Conservation (phyloP, 2,329 filamentous ascomycete species). For the Fonsecaea multimorphosa region DNA sequence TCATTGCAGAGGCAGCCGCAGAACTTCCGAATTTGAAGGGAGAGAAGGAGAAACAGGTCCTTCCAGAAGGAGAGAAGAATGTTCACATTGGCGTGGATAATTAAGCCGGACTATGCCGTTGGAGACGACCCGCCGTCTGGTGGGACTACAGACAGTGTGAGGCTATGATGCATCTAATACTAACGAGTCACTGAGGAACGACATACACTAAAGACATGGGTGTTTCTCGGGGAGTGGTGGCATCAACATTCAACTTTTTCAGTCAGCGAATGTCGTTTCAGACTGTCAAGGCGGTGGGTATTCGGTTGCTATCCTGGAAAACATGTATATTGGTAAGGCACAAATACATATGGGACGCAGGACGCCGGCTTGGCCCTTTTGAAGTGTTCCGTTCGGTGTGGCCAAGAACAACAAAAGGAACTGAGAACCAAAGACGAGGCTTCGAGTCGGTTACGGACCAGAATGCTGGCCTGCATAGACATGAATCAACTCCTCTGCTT, state of each 20-base stretch:
- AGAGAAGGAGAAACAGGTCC: constrained; percentile 60
- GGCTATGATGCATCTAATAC: constrained; percentile 9
- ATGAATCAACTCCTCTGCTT: neutral
- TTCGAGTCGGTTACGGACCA: neutral
- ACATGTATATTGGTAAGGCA: neutral
- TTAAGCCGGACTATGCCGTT: constrained; percentile 42
- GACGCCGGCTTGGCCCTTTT: neutral
- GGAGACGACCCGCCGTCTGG: neutral
- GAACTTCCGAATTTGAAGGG: constrained; percentile 76
- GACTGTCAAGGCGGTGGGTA: neutral
- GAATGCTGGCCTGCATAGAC: neutral
- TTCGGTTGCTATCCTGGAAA: neutral
- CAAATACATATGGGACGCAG: neutral
- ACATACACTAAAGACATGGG: neutral
- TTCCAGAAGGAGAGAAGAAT: constrained; percentile 66
- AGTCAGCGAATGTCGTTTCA: neutral
- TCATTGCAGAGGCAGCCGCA: constrained; percentile 80
- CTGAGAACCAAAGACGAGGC: neutral
- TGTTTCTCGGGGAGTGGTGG: neutral
- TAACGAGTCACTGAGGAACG: neutral
- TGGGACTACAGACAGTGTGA: neutral
- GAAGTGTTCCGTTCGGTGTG: neutral
- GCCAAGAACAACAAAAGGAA: neutral
- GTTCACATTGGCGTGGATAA: constrained; percentile 66
- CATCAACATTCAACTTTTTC: neutral